Percentiles rank a stretch among this genome's conserved stretches.
Evolutionary conservation across 345 rosid genomes (phyloP).

Genomic region (Heritiera fomes): DNA sequence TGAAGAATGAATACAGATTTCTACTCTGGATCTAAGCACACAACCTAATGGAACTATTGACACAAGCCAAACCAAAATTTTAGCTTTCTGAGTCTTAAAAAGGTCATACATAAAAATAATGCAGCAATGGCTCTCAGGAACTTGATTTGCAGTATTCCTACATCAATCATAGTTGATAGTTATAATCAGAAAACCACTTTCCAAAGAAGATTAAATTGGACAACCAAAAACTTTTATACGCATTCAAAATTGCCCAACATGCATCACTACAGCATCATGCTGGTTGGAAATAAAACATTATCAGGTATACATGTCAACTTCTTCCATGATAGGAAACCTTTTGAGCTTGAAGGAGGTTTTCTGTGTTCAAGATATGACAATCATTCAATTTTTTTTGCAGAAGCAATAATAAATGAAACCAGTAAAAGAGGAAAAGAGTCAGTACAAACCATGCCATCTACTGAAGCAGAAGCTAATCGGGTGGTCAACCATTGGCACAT

Average conservation of each 20-base stretch:
- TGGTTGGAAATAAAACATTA: not conserved
- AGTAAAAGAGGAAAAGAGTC: not conserved
- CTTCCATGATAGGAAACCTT: not conserved
- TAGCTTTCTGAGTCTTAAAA: not conserved
- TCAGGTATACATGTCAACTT: constrained; percentile 6
- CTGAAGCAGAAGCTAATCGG: constrained; percentile 71
- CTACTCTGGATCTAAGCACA: not conserved
- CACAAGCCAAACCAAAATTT: not conserved
- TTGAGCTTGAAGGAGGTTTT: constrained; percentile 1
- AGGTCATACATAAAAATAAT: not conserved
- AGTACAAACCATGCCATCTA: constrained; percentile 65
- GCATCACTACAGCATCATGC: not conserved
- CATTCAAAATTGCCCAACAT: not conserved
- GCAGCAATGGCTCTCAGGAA: not conserved
- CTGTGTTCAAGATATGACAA: not conserved
- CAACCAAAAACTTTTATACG: not conserved
- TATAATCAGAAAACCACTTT: not conserved
- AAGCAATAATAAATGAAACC: not conserved
- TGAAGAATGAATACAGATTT: not conserved
- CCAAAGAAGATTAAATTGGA: not conserved
- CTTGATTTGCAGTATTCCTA: not conserved
- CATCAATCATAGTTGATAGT: not conserved
- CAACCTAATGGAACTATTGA: not conserved
- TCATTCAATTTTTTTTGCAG: not conserved
- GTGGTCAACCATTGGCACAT: constrained; percentile 83